phyloP scores from a whole-genome alignment of 176 grass and related monocot genomes.

The Luzula sylvatica region DNA sequence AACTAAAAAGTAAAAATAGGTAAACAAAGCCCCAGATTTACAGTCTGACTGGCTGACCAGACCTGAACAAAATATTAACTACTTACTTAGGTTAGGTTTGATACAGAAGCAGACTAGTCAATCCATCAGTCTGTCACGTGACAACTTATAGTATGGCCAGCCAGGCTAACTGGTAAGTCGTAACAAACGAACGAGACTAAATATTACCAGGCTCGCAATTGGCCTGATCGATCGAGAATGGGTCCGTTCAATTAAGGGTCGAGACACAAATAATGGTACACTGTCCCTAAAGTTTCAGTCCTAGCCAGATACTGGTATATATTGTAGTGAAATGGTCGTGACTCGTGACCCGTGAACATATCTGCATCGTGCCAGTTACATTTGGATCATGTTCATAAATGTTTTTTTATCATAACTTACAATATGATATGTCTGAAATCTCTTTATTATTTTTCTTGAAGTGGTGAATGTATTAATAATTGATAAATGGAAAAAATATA shows the following conservation, averaged over 20 bases:
- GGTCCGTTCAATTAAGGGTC: constrained; percentile 4
- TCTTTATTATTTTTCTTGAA: background rate
- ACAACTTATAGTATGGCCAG: background rate
- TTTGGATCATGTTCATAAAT: constrained; percentile 7
- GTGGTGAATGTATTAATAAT: constrained; percentile 8
- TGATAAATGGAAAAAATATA: too few relatives aligned
- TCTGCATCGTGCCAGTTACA: background rate
- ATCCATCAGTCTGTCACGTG: background rate
- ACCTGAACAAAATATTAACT: too few relatives aligned
- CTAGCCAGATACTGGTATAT: constrained; percentile 9
- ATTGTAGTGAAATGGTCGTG: background rate
- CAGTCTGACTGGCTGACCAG: too few relatives aligned
- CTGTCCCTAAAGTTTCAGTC: background rate
- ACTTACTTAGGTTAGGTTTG: background rate
- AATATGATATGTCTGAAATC: too few relatives aligned
- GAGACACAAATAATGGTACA: background rate
- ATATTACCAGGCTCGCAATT: background rate
- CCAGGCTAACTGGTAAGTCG: too few relatives aligned
- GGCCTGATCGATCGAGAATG: constrained; percentile 5
- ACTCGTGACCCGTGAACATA: constrained; percentile 4
- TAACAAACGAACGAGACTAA: background rate
- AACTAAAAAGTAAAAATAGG: too few relatives aligned
- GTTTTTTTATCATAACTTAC: background rate
- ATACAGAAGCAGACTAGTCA: constrained; percentile 5
- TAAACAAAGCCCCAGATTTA: too few relatives aligned